These are phyloP conservation scores for Penicillium sp. DNA, from an alignment of 2,329 filamentous ascomycete genomes.

Conservation along the genomic window DNA sequence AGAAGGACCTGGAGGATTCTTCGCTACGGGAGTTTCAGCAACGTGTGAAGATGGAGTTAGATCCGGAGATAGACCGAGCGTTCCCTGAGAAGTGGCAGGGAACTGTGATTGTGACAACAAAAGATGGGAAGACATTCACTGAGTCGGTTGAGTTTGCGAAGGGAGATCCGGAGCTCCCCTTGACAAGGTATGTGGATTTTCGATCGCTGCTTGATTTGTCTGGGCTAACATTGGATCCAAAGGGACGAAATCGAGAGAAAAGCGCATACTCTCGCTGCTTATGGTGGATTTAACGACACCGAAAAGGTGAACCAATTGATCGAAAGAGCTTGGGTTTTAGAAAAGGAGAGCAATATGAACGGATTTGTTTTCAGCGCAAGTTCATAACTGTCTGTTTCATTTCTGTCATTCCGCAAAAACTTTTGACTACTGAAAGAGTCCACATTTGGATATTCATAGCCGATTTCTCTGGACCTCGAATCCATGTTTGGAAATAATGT, in stretches of 20 bases:
- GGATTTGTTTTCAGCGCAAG: slow-evolving; percentile 20
- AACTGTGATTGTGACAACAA: slow-evolving; percentile 28
- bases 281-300: slow-evolving; percentile 25
- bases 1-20: slow-evolving; percentile 26
- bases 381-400: too few relatives aligned
- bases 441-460: background rate
- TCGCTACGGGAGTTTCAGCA: slow-evolving; percentile 28
- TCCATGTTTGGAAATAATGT: background rate
- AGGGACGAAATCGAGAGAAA: slow-evolving; percentile 27
- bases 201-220: background rate
- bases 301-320: slow-evolving; percentile 21
- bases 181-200: slow-evolving; percentile 26
- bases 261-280: slow-evolving; percentile 20
- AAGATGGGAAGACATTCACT: slow-evolving; percentile 22
- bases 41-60: slow-evolving; percentile 30
- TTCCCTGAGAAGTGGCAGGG: slow-evolving; percentile 34
- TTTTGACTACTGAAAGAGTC: background rate
- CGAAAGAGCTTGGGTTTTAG: slow-evolving; percentile 24
- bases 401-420: background rate
- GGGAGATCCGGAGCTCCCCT: slow-evolving; percentile 30
- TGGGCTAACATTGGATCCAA: background rate
- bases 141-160: slow-evolving; percentile 31
- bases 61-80: slow-evolving; percentile 28
- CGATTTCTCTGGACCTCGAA: background rate
- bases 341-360: slow-evolving; percentile 17